phyloP scores from a whole-genome alignment of 2,329 filamentous ascomycete species.

The Tolypocladium tropicale region DNA sequence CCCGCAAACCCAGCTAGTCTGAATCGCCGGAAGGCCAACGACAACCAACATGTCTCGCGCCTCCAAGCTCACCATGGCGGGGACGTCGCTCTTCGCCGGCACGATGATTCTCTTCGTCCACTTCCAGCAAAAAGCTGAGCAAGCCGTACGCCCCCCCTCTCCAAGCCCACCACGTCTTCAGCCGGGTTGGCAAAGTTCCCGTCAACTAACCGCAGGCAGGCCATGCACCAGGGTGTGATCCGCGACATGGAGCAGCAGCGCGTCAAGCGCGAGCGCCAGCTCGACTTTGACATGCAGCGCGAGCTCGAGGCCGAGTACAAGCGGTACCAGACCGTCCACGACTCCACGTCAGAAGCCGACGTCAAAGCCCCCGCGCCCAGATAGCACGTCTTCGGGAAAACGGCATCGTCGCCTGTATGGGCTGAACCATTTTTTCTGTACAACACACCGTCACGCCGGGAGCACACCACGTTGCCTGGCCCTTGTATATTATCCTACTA shows the following conservation, averaged over 20 bases:
- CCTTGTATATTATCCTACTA: constrained; percentile 9
- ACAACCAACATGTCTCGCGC: constrained; percentile 65
- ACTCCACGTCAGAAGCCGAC: constrained; percentile 17
- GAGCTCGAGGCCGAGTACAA: constrained; percentile 81
- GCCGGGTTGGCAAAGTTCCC: neutral
- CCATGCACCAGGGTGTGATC: constrained; percentile 91
- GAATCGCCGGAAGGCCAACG: too few species aligned
- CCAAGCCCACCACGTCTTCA: neutral
- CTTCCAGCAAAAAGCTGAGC: constrained; percentile 75
- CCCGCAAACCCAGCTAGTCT: neutral
- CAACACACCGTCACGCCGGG: neutral
- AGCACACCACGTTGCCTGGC: neutral
- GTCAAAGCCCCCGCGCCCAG: constrained; percentile 8
- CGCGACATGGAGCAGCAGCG: constrained; percentile 92
- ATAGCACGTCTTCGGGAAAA: constrained; percentile 7
- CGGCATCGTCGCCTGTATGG: neutral
- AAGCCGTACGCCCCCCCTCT: constrained; percentile 57
- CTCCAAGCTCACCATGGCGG: constrained; percentile 74
- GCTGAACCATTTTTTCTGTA: constrained; percentile 2
- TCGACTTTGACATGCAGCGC: constrained; percentile 89
- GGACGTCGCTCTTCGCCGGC: constrained; percentile 65
- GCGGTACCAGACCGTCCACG: constrained; percentile 70
- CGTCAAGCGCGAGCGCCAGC: constrained; percentile 78
- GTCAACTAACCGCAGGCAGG: constrained; percentile 37
- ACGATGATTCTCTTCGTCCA: constrained; percentile 80